Percentiles rank a stretch among this genome's conserved stretches.
These are phyloP conservation scores for Tricharina praecox DNA, from an alignment of 495 filamentous ascomycete species.

Conservation along the genomic window DNA sequence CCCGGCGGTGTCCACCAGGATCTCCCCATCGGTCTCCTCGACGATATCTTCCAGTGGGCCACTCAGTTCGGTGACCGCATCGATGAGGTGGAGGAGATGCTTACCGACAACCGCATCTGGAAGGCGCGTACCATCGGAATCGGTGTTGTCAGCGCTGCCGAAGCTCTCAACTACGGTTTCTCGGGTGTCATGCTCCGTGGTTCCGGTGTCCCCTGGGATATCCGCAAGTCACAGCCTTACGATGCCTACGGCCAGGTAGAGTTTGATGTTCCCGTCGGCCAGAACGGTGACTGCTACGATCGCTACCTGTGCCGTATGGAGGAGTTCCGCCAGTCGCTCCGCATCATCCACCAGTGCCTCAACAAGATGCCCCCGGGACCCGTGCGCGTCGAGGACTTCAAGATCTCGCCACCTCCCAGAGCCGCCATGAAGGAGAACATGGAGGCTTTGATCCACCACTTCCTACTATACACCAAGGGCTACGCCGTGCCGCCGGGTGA, in stretches of 20 bases:
- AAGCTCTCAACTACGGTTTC: slow-evolving; percentile 90
- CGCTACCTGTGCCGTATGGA: slow-evolving; percentile 99
- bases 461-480: slow-evolving; percentile 94
- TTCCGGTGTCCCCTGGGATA: slow-evolving; percentile 92
- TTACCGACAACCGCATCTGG: slow-evolving; percentile 99
- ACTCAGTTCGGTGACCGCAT: slow-evolving; percentile 99
- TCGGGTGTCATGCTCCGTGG: slow-evolving; percentile 96
- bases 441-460: slow-evolving; percentile 99
- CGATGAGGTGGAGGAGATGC: slow-evolving; percentile 95
- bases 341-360: slow-evolving; percentile 96
- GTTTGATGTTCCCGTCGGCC: slow-evolving; percentile 91
- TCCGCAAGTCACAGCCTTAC: slow-evolving; percentile 88
- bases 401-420: slow-evolving; percentile 88
- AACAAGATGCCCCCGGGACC: slow-evolving; percentile 97
- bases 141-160: slow-evolving; percentile 76
- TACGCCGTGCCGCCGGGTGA: slow-evolving; percentile 96
- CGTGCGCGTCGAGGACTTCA: slow-evolving; percentile 93
- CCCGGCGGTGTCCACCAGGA: slow-evolving; percentile 95
- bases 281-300: slow-evolving; percentile 98
- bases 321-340: slow-evolving; percentile 92
- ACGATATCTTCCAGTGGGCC: slow-evolving; percentile 99
- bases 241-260: slow-evolving; percentile 96
- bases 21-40: slow-evolving; percentile 80
- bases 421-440: slow-evolving; percentile 99
- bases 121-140: slow-evolving; percentile 78